Conservation (phyloP, 140 eudicot genomes). For the Artemisia princeps region DNA sequence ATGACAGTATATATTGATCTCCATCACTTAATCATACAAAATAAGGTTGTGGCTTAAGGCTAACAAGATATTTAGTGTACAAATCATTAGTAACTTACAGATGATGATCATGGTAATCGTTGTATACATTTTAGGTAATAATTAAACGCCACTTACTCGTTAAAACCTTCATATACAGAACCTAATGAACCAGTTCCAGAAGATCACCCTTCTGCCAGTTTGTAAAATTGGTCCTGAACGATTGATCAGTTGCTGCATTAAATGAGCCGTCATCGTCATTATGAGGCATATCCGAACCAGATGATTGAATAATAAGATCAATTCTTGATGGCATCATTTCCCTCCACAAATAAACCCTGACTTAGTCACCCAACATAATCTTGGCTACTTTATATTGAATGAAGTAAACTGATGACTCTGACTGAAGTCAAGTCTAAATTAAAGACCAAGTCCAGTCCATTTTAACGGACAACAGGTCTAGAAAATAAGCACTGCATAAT, state of each 20-base stretch:
- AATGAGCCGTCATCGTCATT: too few relatives aligned
- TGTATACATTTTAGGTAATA: too few relatives aligned
- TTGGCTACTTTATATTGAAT: neutral
- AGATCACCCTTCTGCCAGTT: neutral
- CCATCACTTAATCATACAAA: too few relatives aligned
- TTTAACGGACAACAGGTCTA: neutral
- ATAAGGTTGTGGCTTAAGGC: too few relatives aligned
- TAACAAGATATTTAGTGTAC: too few relatives aligned
- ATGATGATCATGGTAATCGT: neutral
- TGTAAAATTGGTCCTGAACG: neutral
- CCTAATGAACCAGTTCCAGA: neutral
- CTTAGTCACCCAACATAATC: neutral
- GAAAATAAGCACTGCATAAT: too few relatives aligned
- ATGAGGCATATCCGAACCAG: neutral
- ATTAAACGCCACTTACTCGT: slow-evolving; percentile 19
- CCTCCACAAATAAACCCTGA: neutral
- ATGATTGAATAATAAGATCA: neutral
- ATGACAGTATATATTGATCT: too few relatives aligned
- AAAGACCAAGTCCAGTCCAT: neutral
- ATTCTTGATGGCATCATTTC: neutral
- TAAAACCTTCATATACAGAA: neutral
- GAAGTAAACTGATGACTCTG: neutral
- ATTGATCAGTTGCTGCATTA: too few relatives aligned
- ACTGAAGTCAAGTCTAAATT: neutral
- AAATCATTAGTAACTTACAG: neutral